Evolutionary conservation across 768 basidiomycete genomes (phyloP), one percentile per base, ranked within the genome.

Genomic region (Tricholoma flavovirens): DNA sequence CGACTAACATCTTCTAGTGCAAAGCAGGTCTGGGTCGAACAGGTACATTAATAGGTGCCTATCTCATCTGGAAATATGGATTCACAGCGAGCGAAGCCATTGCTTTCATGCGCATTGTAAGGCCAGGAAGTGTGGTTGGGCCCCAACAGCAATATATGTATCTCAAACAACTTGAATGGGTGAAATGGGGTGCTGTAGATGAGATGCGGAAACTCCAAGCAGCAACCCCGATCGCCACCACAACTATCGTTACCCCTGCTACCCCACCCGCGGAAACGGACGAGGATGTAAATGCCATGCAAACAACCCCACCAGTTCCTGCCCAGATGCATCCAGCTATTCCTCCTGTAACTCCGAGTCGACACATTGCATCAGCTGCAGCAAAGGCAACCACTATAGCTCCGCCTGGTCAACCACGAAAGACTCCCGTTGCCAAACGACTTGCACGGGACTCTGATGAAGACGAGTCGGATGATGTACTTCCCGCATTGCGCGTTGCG

Each of bases 51-150:
- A 96, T 99, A 59, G 97, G 97, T 33, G 97, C 96, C 8, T 98
- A 98, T 77, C 81, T 99, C 54, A 91, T 97, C 59, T 99, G 97
- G 90, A 98, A 98, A 71, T 96, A 98, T 64, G 92, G 91, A 19
- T 99, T 99, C 69, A 93, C 94, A 15, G 96, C 96, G 1, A 83
- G 86, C 51, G 93, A 98, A 72, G 97, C 89, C 5, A 98, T 98
- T 55, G 97, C 89, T 0, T 98, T 95, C 72, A 98, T 98, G 97
- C 88, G 97, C 17, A 92, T 99, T 62, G 86, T 97, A 54, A 86
- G 97, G 45, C 97, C 97, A 2, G 96, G 94, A 5, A 88, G 87
- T 56, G 92, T 94, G 43, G 93, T 95, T 51, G 92, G 92, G 11
- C 91, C 91, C 17, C 91, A 93, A 61, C 92, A 93, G 67, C 93